Evolutionary conservation across 2,329 filamentous ascomycete genomes (phyloP), one percentile per base, ranked within the genome.

Genomic region (Leptographium procerum): DNA sequence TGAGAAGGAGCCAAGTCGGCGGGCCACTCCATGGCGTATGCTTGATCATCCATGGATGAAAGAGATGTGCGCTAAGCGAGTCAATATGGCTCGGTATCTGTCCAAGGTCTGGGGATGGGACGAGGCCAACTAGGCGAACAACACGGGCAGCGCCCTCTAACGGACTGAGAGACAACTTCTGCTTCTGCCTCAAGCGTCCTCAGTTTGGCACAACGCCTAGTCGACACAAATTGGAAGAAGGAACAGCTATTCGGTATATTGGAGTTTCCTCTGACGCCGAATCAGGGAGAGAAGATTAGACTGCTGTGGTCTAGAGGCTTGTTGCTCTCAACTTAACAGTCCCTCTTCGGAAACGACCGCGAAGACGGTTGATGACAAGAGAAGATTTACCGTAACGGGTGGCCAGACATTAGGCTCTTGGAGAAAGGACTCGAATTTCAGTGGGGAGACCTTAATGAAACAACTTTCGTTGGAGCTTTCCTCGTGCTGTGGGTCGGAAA

Each of bases 21-120:
- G 94, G 69, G 94, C 92, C 33, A 95, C 89, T 60, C 94, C 94
- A 14, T 99, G 94, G 94, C 89, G 92, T 67, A 99, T 99, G 91
- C 83, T 96, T 63, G 94, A 99, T 69, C 94, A 99, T 74, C 94
- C 94, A 2, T 99, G 94, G 94, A 96, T 99, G 86, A 77, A 89
- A 48, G 94, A 99, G 68, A 97, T 97, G 89, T 87, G 87, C 67
- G 80, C 84, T 57, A 97, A 96, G 78, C 89, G 94, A 65, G 94
- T 99, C 70, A 97, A 97, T 73, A 97, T 99, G 91, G 84, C 84
- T 64, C 88, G 91, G 67, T 99, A 96, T 73, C 81, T 99, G 60
- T 85, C 86, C 61, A 91, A 94, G 66, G 94, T 99, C 50, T 99
- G 94, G 94, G 94, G 91, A 60, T 99, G 94, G 94, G 86, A 94